Conservation (phyloP, 2,329 filamentous ascomycete genomes). For the Aspergillus glaucus region DNA sequence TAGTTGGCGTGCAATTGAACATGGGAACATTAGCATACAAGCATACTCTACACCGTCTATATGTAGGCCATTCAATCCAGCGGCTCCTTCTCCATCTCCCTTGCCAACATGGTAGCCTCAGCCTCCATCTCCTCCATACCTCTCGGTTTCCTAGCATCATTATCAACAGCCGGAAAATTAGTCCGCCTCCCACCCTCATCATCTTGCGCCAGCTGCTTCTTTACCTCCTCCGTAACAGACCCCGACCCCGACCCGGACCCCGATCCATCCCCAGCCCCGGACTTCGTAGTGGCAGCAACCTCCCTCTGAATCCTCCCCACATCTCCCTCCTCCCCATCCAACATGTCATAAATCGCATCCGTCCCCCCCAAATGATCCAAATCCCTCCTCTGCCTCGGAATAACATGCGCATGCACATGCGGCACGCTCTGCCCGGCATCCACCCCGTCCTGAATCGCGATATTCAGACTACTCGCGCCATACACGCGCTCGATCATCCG, state of each 20-base stretch:
- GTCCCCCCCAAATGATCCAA: conserved; percentile 51
- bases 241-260: conserved; percentile 33
- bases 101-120: conserved; percentile 54
- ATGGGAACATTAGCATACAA: not conserved
- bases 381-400: conserved; percentile 62
- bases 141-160: conserved; percentile 61
- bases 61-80: conserved; percentile 18
- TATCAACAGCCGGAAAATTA: conserved; percentile 66
- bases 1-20: not conserved
- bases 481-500: conserved; percentile 62
- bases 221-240: not conserved
- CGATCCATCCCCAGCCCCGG: conserved; percentile 42
- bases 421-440: conserved; percentile 90
- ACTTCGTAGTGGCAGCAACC: conserved; percentile 11
- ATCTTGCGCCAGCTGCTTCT: conserved; percentile 16
- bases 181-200: conserved; percentile 35
- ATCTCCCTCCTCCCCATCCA: conserved; percentile 82
- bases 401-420: conserved; percentile 89
- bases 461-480: conserved; percentile 71
- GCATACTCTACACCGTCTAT: not conserved
- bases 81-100: conserved; percentile 32
- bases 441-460: conserved; percentile 87
- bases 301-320: conserved; percentile 48
- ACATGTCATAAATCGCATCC: conserved; percentile 73
- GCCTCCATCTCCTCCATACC: conserved; percentile 68